Evolutionary conservation across 116 monocot species (phyloP), one percentile per base, ranked within the genome.

Genomic region (Zostera marina): DNA sequence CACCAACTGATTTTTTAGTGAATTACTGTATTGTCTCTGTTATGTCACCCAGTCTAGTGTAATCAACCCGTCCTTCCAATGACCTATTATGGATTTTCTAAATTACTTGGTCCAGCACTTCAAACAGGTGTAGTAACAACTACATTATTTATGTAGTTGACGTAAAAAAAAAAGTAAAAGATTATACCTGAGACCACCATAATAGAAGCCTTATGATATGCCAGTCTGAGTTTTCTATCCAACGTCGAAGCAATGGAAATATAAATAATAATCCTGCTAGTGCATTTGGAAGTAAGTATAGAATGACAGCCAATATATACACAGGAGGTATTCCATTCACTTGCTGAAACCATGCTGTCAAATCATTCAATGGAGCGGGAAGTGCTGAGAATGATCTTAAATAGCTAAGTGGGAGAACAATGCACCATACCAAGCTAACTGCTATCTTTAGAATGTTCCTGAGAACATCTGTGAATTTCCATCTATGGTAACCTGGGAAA

Each of bases 101-200:
- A n/a, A n/a, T n/a, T n/a, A n/a, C n/a, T n/a, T n/a, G n/a, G n/a
- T n/a, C n/a, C n/a, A n/a, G n/a, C n/a, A n/a, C n/a, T n/a, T n/a
- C n/a, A n/a, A n/a, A n/a, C n/a, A n/a, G n/a, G n/a, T n/a, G n/a
- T n/a, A n/a, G n/a, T n/a, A n/a, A n/a, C n/a, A n/a, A n/a, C n/a
- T n/a, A n/a, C n/a, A n/a, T n/a, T n/a, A n/a, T n/a, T n/a, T n/a
- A n/a, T n/a, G n/a, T n/a, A n/a, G n/a, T n/a, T n/a, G n/a, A n/a
- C n/a, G 5, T 5, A 32, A 32, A 32, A 32, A 32, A 3, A 32
- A 32, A 3, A 32, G 32, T 32, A 32, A 32, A 32, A 26, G 53
- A 32, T 11, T n/a, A 12, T 80, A 90, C 98, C 98, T 98, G 98
- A 62, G 91, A 90, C 98, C 98, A 98, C 98, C 98, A 98, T 41